These are phyloP conservation scores for Torulaspora gathmanii DNA, from an alignment of 805 yeast species.

Conservation along the genomic window DNA sequence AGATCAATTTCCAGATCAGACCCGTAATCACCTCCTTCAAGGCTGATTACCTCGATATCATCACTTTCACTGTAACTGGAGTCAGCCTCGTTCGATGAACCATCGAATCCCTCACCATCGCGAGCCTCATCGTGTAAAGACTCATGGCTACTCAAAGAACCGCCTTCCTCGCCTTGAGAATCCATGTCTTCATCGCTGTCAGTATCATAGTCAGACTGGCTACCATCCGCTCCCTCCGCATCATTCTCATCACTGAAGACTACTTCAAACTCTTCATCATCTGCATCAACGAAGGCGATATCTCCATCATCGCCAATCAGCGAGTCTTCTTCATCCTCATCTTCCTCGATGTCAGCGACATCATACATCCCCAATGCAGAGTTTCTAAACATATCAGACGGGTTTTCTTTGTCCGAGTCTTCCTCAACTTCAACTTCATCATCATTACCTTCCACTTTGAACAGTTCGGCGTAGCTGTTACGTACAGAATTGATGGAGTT, in stretches of 20 bases:
- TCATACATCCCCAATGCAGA: constrained; percentile 95
- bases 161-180: constrained; percentile 31
- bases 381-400: constrained; percentile 78
- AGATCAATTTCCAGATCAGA: constrained; percentile 36
- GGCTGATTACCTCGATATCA: constrained; percentile 25
- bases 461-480: constrained; percentile 50
- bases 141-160: constrained; percentile 18
- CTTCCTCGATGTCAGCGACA: constrained; percentile 63
- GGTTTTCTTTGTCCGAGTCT: constrained; percentile 61
- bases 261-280: constrained; percentile 36
- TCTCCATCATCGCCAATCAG: constrained; percentile 45
- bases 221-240: constrained; percentile 27
- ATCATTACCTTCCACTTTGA: constrained; percentile 57
- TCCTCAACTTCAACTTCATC: constrained; percentile 52
- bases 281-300: constrained; percentile 37
- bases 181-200: constrained; percentile 17
- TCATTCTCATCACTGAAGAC: constrained; percentile 34
- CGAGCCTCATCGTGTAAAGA: constrained; percentile 33
- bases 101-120: constrained; percentile 26
- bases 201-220: constrained; percentile 22
- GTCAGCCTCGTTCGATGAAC: constrained; percentile 28
- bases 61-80: constrained; percentile 21
- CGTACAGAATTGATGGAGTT: constrained; percentile 54
- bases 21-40: constrained; percentile 29
- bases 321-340: constrained; percentile 49